Base-by-base conservation (phyloP, 139 green algal genomes). In the Mesostigma viride region DNA sequence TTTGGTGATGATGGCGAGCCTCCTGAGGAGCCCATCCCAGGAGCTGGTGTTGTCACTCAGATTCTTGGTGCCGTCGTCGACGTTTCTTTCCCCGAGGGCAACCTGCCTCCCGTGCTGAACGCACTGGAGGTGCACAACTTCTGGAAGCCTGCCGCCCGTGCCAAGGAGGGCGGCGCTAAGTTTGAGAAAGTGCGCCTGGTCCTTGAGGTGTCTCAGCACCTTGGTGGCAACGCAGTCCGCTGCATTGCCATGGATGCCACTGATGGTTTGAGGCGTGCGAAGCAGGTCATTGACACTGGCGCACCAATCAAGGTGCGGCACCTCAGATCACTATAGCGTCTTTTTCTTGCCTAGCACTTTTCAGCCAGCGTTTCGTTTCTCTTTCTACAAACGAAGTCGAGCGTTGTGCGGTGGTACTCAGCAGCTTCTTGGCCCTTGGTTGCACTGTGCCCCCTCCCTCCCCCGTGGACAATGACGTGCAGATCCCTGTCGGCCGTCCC, bases 211-310 rank as follows among this genome's bases (percentile, higher is more conserved):
- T 86, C 94, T 1, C 88, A 96, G 83, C 94, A 99, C 79, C 74
- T 95, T 65, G 94, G 94, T 40, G 91, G 97, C 74, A 96, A 96
- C 81, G 95, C 88, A 28, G 88, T 96, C 17, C 83, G 94, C 47
- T 91, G 81, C 76, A 98, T 99, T 84, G 91, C 94, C 64, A 99
- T 99, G 94, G 94, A 99, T 60, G 85, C 80, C 40, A 98, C 94
- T 31, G 94, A 99, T 70, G 94, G 94, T 33, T 81, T 99, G 2
- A 81, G 88, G 35, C 87, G 94, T 24, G 94, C 94, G 27, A 89
- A 97, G 81, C 58, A 63, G 27, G 94, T 99, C 20, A 8, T 88
- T 8, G 92, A 93, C 80, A 98, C 91, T 2, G 90, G 91, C 28
- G 60, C 71, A 2, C 90, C 94, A 31, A 99, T 99, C 85, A 94